Conservation (phyloP, 805 yeast genomes). For the Myxozyma neotropica region DNA sequence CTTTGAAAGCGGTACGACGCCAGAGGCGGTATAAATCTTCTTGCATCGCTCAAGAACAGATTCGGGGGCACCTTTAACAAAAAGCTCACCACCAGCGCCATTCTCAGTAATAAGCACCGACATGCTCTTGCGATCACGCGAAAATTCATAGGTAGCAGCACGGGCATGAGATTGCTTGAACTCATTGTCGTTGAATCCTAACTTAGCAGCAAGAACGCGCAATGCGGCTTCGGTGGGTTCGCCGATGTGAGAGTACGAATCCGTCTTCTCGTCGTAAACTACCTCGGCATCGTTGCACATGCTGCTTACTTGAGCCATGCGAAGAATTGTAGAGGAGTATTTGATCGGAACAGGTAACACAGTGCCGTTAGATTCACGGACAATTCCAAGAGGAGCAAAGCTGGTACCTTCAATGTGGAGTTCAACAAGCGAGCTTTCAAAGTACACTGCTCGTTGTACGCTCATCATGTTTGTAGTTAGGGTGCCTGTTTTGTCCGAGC, state of each 20-base stretch:
- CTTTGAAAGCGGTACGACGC: conserved; percentile 41
- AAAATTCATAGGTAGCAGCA: conserved; percentile 51
- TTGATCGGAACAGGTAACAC: conserved; percentile 17
- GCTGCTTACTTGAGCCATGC: conserved; percentile 47
- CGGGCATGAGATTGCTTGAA: conserved; percentile 29
- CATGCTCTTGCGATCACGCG: conserved; percentile 56
- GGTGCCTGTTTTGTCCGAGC: conserved; percentile 55
- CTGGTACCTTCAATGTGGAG: conserved; percentile 47
- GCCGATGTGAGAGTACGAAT: conserved; percentile 46
- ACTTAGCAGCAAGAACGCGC: conserved; percentile 49
- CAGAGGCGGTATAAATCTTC: conserved; percentile 41
- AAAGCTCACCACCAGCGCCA: conserved; percentile 37
- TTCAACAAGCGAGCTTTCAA: conserved; percentile 42
- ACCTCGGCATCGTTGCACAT: conserved; percentile 47
- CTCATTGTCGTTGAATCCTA: conserved; percentile 36
- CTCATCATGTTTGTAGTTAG: conserved; percentile 48
- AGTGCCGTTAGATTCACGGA: conserved; percentile 36
- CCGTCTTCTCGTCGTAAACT: conserved; percentile 40
- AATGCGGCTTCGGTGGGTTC: conserved; percentile 60
- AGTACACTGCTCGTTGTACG: conserved; percentile 41
- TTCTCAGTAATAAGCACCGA: conserved; percentile 46
- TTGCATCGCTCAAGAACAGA: conserved; percentile 50
- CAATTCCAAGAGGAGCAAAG: conserved; percentile 24
- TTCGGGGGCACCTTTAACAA: conserved; percentile 62
- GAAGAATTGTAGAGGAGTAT: conserved; percentile 33